A percentile compares a stretch with the other conserved stretches of the same genome.
Evolutionary conservation across 768 basidiomycete species (phyloP).

Genomic region (Tylopilus rubrobrunneus): DNA sequence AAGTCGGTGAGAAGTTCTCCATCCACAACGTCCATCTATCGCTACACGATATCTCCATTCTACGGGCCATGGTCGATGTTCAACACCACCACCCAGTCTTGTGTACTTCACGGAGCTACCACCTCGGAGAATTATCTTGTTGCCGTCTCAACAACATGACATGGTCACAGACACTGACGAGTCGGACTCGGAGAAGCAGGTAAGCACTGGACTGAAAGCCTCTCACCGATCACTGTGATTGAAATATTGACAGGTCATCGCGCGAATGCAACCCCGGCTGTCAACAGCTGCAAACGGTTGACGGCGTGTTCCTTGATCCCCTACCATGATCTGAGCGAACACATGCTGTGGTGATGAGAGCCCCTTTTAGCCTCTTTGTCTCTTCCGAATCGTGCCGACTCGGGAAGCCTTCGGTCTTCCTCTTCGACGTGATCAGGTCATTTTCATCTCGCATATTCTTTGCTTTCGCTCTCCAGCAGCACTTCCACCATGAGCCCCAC

Average conservation of each 20-base stretch:
- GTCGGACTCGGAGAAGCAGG: background rate
- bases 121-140: background rate
- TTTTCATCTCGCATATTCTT: background rate
- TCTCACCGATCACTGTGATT: background rate
- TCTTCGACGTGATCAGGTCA: background rate
- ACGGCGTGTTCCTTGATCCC: background rate
- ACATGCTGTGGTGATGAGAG: background rate
- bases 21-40: background rate
- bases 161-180: background rate
- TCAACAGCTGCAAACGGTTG: background rate
- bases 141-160: background rate
- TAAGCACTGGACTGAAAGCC: background rate
- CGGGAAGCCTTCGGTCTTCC: background rate
- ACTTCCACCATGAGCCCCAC: constrained; percentile 7
- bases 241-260: background rate
- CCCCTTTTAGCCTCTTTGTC: background rate
- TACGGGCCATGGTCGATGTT: background rate
- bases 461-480: background rate
- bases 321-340: background rate
- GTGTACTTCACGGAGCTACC: background rate
- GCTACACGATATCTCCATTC: background rate
- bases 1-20: background rate
- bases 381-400: constrained; percentile 20
- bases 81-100: background rate
- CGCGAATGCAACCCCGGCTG: background rate